Base-by-base conservation (phyloP, 352 stramenopile species). In the Phytophthora tentaculata region DNA sequence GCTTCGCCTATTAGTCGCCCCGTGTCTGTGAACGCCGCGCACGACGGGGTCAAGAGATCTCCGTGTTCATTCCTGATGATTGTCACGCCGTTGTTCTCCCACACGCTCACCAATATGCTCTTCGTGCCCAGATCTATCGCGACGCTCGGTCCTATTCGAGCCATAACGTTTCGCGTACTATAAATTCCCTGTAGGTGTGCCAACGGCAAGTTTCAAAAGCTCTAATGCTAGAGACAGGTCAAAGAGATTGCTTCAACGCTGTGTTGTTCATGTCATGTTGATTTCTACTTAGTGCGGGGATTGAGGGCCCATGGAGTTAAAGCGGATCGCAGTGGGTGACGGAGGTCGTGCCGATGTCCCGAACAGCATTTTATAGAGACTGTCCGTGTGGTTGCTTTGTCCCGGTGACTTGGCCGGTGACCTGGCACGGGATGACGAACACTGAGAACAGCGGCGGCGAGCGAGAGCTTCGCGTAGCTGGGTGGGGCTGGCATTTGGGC, bases 361-460 rank as follows among this genome's bases (percentile, higher is more conserved):
- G 29, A 71, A 71, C n/a, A 71, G 19, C 41, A 67, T 56, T 48
- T 67, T 50, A 13, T 71, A 57, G 22, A 71, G 56, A 32, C 64
- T 71, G 19, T 67, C 49, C 3, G 22, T 24, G 8, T 63, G 37
- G 32, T 10, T 22, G 8, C 9, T 10, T n/a, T n/a, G n/a, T 12
- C n/a, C 43, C 4, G 17, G 35, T 7, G 51, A 29, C 13, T 71
- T 71, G 13, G 61, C 10, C 5, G 44, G 32, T 23, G 61, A 55
- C 7, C 14, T 55, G 20, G 23, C 17, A 1, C 45, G 17, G 4
- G 56, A 52, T 22, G 63, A 22, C 13, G 64, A 61, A 14, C 49
- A 71, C 16, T 71, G 64, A 56, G 56, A 24, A 17, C 48, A 71
- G 16, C 64, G 64, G 7, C 66, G 37, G 39, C 49, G 56, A 23